Evolutionary conservation across 2,329 filamentous ascomycete genomes (phyloP), one percentile per base, ranked within the genome.

Genomic region (Diaporthe longicolla): DNA sequence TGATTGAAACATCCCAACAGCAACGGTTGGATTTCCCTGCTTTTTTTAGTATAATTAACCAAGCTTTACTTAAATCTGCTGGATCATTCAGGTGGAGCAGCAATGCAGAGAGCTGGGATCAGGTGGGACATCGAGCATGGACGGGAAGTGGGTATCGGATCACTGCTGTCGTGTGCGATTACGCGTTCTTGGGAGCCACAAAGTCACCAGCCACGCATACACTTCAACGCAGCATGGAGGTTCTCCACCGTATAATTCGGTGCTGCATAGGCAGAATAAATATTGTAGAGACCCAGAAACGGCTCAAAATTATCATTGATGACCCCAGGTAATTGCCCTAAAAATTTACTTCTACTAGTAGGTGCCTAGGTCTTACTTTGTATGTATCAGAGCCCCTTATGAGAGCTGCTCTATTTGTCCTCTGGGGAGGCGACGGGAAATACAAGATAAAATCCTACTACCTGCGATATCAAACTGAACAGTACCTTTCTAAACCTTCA

Each of bases 81-180:
- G 57, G 43, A 40, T 59, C 21, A 43, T 59, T 40, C n/a, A 24
- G 57, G 57, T 35, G 57, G 58, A 61, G 58, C 15, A 61, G 13
- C 8, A 24, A 40, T 43, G 55, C 11, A 26, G n/a, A 43, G 35
- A 29, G 15, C 35, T 43, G 15, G 24, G 58, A 35, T 21, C 26
- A 32, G n/a, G 37, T 43, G 58, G n/a, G 15, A 43, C 37, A 24
- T 43, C 15, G 35, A 40, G 21, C 21, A 32, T 35, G 37, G 55
- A 40, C 58, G 37, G 58, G 58, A 61, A 61, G 58, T 61, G 58
- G 58, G 37, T 61, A 45, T 61, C 37, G 57, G 40, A 26, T 24
- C 57, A 17, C 13, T 9, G 32, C n/a, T 43, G 57, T 61, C 57
- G 57, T 61, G 57, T 61, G 35, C 57, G 26, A 26, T 61, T 26